phyloP scores from a whole-genome alignment of 768 basidiomycete species.

The Mycena olivaceomarginata region DNA sequence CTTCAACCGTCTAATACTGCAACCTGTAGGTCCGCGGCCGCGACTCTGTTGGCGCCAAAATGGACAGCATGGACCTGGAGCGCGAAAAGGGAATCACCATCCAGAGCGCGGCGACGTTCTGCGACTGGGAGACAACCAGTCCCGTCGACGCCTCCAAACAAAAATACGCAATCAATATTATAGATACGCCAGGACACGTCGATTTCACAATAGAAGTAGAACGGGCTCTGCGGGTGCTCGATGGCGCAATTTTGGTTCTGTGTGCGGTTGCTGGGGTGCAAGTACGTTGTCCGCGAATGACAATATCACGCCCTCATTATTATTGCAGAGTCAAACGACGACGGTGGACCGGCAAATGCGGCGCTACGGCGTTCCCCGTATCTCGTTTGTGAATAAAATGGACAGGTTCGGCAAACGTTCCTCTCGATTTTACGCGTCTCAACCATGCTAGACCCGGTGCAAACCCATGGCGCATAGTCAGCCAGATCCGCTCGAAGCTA shows the following conservation, averaged over 20 bases:
- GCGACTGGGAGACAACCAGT: slow-evolving; percentile 91
- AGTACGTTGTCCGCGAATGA: slow-evolving; percentile 58
- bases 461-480: slow-evolving; percentile 96
- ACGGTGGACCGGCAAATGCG: slow-evolving; percentile 99
- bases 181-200: slow-evolving; percentile 99
- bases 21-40: slow-evolving; percentile 95
- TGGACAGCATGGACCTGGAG: slow-evolving; percentile 99
- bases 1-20: slow-evolving; percentile 33
- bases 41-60: slow-evolving; percentile 98
- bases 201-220: slow-evolving; percentile 99
- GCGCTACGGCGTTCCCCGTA: slow-evolving; percentile 94
- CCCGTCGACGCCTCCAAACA: slow-evolving; percentile 77
- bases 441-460: slow-evolving; percentile 85
- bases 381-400: slow-evolving; percentile 99
- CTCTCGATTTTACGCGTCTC: slow-evolving; percentile 10
- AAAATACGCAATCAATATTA: slow-evolving; percentile 97
- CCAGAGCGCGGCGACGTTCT: slow-evolving; percentile 98
- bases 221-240: slow-evolving; percentile 95
- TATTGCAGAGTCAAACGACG: slow-evolving; percentile 92
- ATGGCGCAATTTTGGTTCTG: slow-evolving; percentile 96
- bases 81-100: slow-evolving; percentile 99
- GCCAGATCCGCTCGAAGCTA: slow-evolving; percentile 94
- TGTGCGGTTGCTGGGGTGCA: slow-evolving; percentile 99
- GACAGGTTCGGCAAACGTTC: slow-evolving; percentile 76
- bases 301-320: neutral